phyloP scores from a whole-genome alignment of 495 filamentous ascomycete species.

The Aspergillus carlsbadensis region DNA sequence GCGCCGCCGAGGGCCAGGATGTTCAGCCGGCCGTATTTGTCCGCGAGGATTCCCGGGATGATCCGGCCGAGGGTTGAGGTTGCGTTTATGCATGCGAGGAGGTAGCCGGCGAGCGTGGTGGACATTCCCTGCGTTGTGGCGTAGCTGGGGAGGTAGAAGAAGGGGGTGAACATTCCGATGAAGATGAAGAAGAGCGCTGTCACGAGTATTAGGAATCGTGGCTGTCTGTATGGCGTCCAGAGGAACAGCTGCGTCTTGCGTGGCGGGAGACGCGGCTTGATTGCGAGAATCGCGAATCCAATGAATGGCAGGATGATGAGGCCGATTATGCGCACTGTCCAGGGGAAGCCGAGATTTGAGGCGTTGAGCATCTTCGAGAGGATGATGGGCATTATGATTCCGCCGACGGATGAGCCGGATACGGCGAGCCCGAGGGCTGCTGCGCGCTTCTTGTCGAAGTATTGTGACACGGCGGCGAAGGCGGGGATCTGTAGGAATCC shows the following conservation, averaged over 20 bases:
- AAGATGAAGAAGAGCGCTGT: slow-evolving; percentile 23
- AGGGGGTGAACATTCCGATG: slow-evolving; percentile 21
- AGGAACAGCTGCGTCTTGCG: slow-evolving; percentile 12
- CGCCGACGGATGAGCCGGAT: slow-evolving; percentile 45
- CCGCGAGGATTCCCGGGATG: slow-evolving; percentile 4
- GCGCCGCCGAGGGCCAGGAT: slow-evolving; percentile 5
- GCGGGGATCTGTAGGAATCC: slow-evolving; percentile 23
- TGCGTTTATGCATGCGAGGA: slow-evolving; percentile 22
- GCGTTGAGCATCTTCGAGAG: slow-evolving; percentile 36
- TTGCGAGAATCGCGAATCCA: slow-evolving; percentile 33
- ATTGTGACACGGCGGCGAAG: slow-evolving; percentile 28
- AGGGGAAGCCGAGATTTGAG: slow-evolving; percentile 45
- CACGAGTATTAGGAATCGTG: slow-evolving; percentile 14
- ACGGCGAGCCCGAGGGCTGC: slow-evolving; percentile 37
- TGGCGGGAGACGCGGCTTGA: slow-evolving; percentile 23
- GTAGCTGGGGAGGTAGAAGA: slow-evolving; percentile 30
- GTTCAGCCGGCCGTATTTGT: slow-evolving; percentile 5
- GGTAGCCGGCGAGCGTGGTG: slow-evolving; percentile 19
- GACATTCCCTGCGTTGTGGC: slow-evolving; percentile 18
- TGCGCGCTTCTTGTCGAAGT: slow-evolving; percentile 33
- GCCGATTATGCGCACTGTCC: slow-evolving; percentile 63
- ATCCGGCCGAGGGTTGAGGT: slow-evolving; percentile 7
- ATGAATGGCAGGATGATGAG: slow-evolving; percentile 57
- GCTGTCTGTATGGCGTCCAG: slow-evolving; percentile 12
- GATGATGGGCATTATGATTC: slow-evolving; percentile 30